Percentiles rank a stretch among this genome's conserved stretches.
Conservation (phyloP, 2,329 filamentous ascomycete species). For the Scleromitrula shiraiana region DNA sequence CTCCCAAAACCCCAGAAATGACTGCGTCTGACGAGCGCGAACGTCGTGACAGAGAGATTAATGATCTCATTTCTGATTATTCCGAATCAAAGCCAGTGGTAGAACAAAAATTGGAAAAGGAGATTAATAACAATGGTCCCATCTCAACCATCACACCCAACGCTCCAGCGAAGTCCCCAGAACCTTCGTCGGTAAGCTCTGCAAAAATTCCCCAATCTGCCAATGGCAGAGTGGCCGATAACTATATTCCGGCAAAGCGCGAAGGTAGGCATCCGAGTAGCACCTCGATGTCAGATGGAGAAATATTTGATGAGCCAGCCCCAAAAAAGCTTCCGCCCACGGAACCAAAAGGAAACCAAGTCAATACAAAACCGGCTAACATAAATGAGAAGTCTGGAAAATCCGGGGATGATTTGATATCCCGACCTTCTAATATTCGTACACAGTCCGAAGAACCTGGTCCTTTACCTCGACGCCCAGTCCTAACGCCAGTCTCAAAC, state of each 20-base stretch:
- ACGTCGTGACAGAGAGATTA: slow-evolving; percentile 19
- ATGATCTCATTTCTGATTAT: slow-evolving; percentile 25
- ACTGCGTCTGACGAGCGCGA: slow-evolving; percentile 9
- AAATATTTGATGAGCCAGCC: slow-evolving; percentile 27
- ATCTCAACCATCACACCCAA: slow-evolving; percentile 1
- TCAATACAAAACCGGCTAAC: slow-evolving; percentile 11
- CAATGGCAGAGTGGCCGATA: slow-evolving; percentile 11
- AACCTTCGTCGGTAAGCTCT: slow-evolving; percentile 20
- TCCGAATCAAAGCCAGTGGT: slow-evolving; percentile 17
- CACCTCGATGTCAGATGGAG: slow-evolving; percentile 24
- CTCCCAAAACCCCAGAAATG: slow-evolving; percentile 13
- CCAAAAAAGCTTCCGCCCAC: slow-evolving; percentile 13
- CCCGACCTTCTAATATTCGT: slow-evolving; percentile 11
- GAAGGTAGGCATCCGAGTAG: slow-evolving; percentile 16
- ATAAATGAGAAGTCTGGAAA: slow-evolving; percentile 15
- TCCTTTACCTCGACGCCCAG: slow-evolving; percentile 12
- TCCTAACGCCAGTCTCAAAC: slow-evolving; percentile 8
- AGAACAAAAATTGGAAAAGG: slow-evolving; percentile 14
- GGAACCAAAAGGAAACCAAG: slow-evolving; percentile 17
- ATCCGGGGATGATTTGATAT: slow-evolving; percentile 11
- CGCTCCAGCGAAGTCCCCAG: slow-evolving; percentile 15
- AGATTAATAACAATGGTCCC: slow-evolving; percentile 1
- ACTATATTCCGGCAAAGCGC: slow-evolving; percentile 9
- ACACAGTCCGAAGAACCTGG: slow-evolving; percentile 9
- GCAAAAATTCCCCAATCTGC: slow-evolving; percentile 12